These are phyloP conservation scores for Vanrija pseudolonga DNA, from an alignment of 1,284 basidiomycete genomes.

Conservation along the genomic window DNA sequence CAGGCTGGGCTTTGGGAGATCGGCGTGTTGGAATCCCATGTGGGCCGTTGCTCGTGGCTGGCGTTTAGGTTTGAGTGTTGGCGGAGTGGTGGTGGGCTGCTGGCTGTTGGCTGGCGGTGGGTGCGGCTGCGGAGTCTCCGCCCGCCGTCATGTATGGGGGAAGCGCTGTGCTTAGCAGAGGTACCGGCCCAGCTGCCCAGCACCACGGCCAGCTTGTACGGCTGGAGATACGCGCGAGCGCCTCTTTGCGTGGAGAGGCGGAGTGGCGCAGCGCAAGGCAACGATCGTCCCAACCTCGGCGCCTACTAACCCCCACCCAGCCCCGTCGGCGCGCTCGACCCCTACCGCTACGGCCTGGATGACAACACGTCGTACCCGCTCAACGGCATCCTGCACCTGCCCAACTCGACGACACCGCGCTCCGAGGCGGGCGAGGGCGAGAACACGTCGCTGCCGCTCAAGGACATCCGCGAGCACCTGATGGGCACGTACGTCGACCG, in stretches of 20 bases:
- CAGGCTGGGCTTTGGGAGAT: neutral
- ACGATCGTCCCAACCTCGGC: neutral
- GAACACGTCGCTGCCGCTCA: constrained; percentile 57
- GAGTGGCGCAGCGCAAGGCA: neutral
- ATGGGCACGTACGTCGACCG: constrained; percentile 70
- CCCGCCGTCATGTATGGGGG: no score
- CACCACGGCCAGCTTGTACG: no score
- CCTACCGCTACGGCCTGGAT: constrained; percentile 67
- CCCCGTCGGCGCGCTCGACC: constrained; percentile 69
- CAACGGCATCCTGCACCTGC: constrained; percentile 60
- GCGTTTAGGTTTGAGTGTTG: no score
- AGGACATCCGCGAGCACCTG: constrained; percentile 66
- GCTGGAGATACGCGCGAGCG: no score
- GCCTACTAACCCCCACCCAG: constrained; percentile 14
- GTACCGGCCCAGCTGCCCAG: no score
- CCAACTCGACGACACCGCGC: constrained; percentile 23
- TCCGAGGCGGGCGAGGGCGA: constrained; percentile 55
- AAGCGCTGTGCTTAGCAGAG: no score
- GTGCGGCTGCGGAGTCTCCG: no score
- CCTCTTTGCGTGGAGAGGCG: no score
- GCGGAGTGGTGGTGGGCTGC: no score
- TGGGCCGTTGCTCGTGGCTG: no score
- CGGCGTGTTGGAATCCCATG: no score
- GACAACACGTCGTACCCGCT: constrained; percentile 58
- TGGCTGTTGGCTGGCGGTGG: no score